Conservation (phyloP, 495 filamentous ascomycete species). For the Aspergillus bertholletiae region DNA sequence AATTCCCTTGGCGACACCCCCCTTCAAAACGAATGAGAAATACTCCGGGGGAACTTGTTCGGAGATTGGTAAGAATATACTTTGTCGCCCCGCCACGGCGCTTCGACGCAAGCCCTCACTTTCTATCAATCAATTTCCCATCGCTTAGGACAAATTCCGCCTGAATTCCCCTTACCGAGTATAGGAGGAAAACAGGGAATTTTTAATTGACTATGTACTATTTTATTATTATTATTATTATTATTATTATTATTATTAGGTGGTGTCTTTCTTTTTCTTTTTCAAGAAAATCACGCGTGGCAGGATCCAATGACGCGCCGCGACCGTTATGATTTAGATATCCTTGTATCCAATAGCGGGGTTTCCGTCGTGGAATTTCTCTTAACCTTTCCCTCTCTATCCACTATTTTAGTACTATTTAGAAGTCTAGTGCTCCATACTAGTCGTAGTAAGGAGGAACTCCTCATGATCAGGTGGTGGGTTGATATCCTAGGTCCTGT, state of each 20-base stretch:
- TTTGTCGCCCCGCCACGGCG: slow-evolving; percentile 18
- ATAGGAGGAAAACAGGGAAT: no score
- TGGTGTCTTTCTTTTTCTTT: no score
- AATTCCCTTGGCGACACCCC: neutral
- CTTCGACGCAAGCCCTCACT: slow-evolving; percentile 10
- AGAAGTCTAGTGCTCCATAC: no score
- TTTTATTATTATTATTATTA: no score
- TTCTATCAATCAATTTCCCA: neutral
- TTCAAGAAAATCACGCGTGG: neutral
- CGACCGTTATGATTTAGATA: neutral
- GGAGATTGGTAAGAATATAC: neutral
- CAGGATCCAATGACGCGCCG: neutral
- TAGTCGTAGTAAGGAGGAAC: no score
- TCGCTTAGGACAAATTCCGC: no score
- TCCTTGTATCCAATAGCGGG: neutral
- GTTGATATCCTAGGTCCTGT: no score
- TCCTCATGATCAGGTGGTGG: no score
- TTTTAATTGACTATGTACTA: no score
- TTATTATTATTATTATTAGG: no score
- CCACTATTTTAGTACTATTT: neutral
- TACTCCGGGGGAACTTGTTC: neutral
- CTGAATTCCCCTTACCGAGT: no score
- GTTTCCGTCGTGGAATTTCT: neutral
- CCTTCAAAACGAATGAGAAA: neutral
- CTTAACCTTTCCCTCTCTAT: neutral